These are phyloP conservation scores for Hanseniaspora lachancei DNA, from an alignment of 805 yeast genomes.

Conservation along the genomic window DNA sequence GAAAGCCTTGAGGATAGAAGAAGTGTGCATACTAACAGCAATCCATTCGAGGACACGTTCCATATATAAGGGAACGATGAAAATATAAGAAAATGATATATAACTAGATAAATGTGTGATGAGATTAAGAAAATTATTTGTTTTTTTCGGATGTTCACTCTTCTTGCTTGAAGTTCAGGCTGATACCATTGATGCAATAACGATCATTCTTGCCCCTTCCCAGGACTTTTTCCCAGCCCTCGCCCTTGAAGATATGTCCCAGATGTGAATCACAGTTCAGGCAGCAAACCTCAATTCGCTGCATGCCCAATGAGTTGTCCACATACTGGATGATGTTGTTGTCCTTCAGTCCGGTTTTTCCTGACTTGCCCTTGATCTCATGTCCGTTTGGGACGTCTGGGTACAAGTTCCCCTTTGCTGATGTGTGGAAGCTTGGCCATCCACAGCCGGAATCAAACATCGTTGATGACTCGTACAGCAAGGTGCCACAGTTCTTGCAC, in stretches of 20 bases:
- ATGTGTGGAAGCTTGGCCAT: slow-evolving; percentile 95
- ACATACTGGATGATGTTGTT: slow-evolving; percentile 51
- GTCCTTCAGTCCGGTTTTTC: slow-evolving; percentile 9
- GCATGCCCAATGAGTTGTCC: slow-evolving; percentile 64
- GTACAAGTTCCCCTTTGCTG: slow-evolving; percentile 38
- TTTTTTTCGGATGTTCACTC: background rate
- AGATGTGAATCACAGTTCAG: slow-evolving; percentile 81
- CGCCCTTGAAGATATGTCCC: slow-evolving; percentile 91
- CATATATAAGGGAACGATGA: slow-evolving; percentile 15
- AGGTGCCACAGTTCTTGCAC: slow-evolving; percentile 78
- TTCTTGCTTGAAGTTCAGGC: slow-evolving; percentile 46
- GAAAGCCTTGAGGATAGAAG: slow-evolving; percentile 15
- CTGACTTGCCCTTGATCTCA: background rate
- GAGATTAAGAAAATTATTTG: background rate
- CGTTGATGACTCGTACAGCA: slow-evolving; percentile 64
- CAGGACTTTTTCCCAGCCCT: slow-evolving; percentile 51
- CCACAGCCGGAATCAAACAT: slow-evolving; percentile 91
- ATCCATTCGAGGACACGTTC: slow-evolving; percentile 45
- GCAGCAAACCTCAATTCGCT: slow-evolving; percentile 80
- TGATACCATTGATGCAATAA: slow-evolving; percentile 85
- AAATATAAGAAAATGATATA: background rate
- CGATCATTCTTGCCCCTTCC: slow-evolving; percentile 65
- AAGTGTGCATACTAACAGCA: slow-evolving; percentile 16
- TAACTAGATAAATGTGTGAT: background rate
- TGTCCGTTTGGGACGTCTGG: background rate